Percentiles rank a stretch among this genome's conserved stretches.
These are phyloP conservation scores for Pleurostoma richardsiae DNA, from an alignment of 2,329 filamentous ascomycete species.

Conservation along the genomic window DNA sequence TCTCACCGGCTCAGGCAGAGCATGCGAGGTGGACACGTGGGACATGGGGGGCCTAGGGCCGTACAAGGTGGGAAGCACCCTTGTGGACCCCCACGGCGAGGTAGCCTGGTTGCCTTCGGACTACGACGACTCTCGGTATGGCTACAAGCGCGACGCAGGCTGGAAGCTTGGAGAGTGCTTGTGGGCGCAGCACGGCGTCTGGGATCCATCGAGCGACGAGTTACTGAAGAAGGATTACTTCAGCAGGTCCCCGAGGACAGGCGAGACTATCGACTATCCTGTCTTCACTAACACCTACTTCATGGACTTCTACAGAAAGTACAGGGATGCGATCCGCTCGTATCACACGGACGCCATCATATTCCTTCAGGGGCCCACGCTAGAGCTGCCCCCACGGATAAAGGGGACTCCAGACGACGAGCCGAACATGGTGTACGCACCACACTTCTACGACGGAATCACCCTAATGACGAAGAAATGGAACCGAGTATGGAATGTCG, in stretches of 20 bases:
- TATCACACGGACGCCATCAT: constrained; percentile 79
- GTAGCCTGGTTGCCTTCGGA: constrained; percentile 77
- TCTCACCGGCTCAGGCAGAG: constrained; percentile 81
- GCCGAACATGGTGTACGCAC: constrained; percentile 82
- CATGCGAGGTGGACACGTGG: constrained; percentile 87
- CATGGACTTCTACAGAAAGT: constrained; percentile 77
- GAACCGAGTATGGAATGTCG: constrained; percentile 96
- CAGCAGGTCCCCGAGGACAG: constrained; percentile 68
- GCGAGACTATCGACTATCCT: constrained; percentile 70
- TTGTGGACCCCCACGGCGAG: constrained; percentile 85
- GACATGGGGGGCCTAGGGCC: constrained; percentile 92
- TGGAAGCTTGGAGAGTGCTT: constrained; percentile 95
- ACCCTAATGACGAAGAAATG: constrained; percentile 98
- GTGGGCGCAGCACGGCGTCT: constrained; percentile 95
- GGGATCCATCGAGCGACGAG: constrained; percentile 76
- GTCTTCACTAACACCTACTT: constrained; percentile 90
- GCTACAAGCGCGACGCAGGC: constrained; percentile 78
- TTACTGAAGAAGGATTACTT: constrained; percentile 87
- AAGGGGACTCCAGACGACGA: constrained; percentile 89
- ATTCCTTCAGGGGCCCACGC: constrained; percentile 84
- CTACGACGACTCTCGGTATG: constrained; percentile 83
- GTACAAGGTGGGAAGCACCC: constrained; percentile 75
- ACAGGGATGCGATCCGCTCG: constrained; percentile 66
- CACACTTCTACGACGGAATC: constrained; percentile 95
- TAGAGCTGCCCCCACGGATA: constrained; percentile 84